Percentiles rank a stretch among this genome's conserved stretches.
Evolutionary conservation across 768 basidiomycete genomes (phyloP).

Genomic region (Lactarius hatsudake): DNA sequence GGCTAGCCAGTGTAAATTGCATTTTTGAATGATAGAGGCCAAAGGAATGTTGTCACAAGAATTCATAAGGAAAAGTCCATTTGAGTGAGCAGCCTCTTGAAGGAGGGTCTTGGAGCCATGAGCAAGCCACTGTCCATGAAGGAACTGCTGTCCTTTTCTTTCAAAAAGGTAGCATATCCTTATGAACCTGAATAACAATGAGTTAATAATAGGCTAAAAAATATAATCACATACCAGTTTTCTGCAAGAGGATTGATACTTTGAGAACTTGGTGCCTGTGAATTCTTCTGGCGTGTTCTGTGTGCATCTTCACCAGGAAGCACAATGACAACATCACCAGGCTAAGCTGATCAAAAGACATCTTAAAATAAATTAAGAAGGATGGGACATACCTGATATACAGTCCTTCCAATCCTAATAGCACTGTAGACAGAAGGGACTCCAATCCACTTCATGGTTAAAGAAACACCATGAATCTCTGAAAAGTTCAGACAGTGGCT

Average conservation of each 20-base stretch:
- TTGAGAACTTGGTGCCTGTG: constrained; percentile 40
- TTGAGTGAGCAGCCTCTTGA: constrained; percentile 64
- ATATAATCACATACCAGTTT: constrained; percentile 52
- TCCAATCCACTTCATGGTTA: constrained; percentile 25
- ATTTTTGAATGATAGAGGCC: constrained; percentile 56
- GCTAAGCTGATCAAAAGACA: constrained; percentile 35
- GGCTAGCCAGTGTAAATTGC: constrained; percentile 46
- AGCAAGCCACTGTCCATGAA: constrained; percentile 70
- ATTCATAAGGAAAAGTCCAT: constrained; percentile 53
- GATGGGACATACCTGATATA: constrained; percentile 45
- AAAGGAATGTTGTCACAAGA: constrained; percentile 56
- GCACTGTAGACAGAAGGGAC: constrained; percentile 20
- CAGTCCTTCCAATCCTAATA: constrained; percentile 54
- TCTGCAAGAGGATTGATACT: constrained; percentile 58
- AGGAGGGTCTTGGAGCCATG: constrained; percentile 66
- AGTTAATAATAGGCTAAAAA: background rate
- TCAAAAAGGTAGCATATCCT: constrained; percentile 65
- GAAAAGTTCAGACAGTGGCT: background rate
- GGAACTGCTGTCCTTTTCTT: constrained; percentile 43
- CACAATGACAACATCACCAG: constrained; percentile 64
- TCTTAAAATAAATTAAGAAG: too few species aligned
- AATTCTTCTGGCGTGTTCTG: constrained; percentile 40
- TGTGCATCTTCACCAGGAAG: constrained; percentile 53
- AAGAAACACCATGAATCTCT: constrained; percentile 34
- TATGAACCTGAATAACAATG: constrained; percentile 53